Conservation (phyloP, 1,139 yeast species). For the Saccharomyces hybrid region DNA sequence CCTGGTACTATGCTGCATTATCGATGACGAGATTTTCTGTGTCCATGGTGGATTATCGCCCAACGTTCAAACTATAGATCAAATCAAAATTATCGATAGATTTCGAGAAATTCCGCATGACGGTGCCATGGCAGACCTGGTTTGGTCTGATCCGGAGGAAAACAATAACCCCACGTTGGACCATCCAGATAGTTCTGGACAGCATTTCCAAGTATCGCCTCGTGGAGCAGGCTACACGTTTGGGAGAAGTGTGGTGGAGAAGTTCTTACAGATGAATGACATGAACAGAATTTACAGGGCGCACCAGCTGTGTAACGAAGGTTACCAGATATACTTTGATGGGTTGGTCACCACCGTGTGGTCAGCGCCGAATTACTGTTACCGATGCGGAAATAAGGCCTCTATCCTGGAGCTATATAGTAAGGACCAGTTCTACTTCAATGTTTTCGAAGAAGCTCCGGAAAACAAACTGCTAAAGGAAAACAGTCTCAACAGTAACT, state of each 20-base stretch:
- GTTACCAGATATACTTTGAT: conserved; percentile 84
- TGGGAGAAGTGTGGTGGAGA: conserved; percentile 84
- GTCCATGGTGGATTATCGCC: conserved; percentile 97
- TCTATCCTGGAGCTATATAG: conserved; percentile 74
- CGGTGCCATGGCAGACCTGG: conserved; percentile 98
- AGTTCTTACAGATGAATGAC: conserved; percentile 70
- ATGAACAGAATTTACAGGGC: conserved; percentile 84
- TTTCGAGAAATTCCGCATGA: conserved; percentile 95
- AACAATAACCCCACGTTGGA: background rate
- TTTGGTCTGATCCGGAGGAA: conserved; percentile 98
- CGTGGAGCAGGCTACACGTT: conserved; percentile 98
- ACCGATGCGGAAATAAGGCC: conserved; percentile 94
- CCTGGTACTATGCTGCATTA: conserved; percentile 84
- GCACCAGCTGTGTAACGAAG: conserved; percentile 94
- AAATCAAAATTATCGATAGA: conserved; percentile 80
- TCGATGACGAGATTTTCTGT: conserved; percentile 86
- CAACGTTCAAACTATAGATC: conserved; percentile 87
- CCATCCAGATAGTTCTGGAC: conserved; percentile 29
- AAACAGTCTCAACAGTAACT: conserved; percentile 17
- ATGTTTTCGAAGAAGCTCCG: conserved; percentile 97
- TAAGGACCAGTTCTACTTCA: conserved; percentile 61
- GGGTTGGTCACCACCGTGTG: conserved; percentile 95
- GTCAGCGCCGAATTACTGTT: conserved; percentile 98
- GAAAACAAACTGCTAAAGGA: conserved; percentile 47
- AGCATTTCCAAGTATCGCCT: conserved; percentile 76